Conservation (phyloP, 495 filamentous ascomycete genomes). For the Cenococcum geophilum region DNA sequence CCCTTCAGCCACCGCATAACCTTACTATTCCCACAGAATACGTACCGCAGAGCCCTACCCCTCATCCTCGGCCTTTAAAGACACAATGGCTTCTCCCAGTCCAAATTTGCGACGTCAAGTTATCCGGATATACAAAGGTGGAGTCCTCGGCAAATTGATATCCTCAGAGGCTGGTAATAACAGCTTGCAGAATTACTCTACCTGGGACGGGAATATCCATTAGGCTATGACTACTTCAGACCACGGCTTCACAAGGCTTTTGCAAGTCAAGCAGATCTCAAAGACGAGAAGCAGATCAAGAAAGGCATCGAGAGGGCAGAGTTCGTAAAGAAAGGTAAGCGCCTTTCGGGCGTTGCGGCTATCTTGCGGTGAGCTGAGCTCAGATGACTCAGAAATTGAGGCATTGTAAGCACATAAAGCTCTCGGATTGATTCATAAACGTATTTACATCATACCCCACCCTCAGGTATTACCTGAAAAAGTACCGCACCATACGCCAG, state of each 20-base stretch:
- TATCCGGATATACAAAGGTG: conserved; percentile 87
- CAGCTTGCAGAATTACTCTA: conserved; percentile 63
- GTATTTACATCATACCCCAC: conserved; percentile 27
- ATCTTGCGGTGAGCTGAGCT: conserved; percentile 7
- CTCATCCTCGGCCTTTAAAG: conserved; percentile 33
- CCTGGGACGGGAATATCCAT: conserved; percentile 79
- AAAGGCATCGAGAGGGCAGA: conserved; percentile 71
- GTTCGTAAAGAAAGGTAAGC: conserved; percentile 81
- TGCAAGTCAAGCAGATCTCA: conserved; percentile 59
- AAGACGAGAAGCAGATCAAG: conserved; percentile 66
- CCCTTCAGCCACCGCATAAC: not conserved
- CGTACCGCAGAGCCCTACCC: too few species aligned
- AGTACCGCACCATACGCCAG: conserved; percentile 80
- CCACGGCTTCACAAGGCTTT: conserved; percentile 80
- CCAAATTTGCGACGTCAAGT: conserved; percentile 65
- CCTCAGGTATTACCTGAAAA: conserved; percentile 84
- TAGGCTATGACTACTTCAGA: conserved; percentile 79
- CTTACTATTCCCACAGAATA: too few species aligned
- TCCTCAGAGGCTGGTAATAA: conserved; percentile 12
- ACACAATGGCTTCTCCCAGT: conserved; percentile 27
- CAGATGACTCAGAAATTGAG: conserved; percentile 62
- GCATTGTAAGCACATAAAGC: conserved; percentile 61
- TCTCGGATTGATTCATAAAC: not conserved
- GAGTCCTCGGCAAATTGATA: conserved; percentile 10
- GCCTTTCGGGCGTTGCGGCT: not conserved